Evolutionary conservation across 2,329 filamentous ascomycete species (phyloP), one percentile per base, ranked within the genome.

Genomic region (Coniosporium tulheliwenetii): DNA sequence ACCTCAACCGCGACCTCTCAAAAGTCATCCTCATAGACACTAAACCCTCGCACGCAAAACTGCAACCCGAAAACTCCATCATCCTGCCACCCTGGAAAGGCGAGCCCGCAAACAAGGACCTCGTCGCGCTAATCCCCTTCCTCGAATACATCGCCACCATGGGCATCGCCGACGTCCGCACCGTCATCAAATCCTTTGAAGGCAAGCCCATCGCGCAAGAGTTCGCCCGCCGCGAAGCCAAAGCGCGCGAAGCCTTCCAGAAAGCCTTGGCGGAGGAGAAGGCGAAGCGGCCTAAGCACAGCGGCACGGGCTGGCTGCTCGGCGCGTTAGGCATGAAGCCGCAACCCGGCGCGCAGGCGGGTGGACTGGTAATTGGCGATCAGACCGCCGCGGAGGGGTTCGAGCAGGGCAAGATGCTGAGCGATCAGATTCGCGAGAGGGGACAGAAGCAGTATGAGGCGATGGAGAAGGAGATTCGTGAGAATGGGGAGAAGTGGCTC

Each of bases 11-110:
- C 44, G 86, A 94, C 55, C 73, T 95, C 30, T 91, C 83, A 49
- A 96, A 96, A 66, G 85, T 93, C 38, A 85, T 98, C 57, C 79
- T 98, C 51, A 74, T 98, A 54, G 91, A 98, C 59, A 94, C 85
- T 38, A 79, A 93, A 48, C 65, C 80, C 33, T 67, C 75, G 34
- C 85, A 95, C 53, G 84, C 89, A 45, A 81, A 83, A 52, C 75
- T 81, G 48, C 91, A 98, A 56, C 91, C 91, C n/a, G 85, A 94
- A 54, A 98, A 98, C 61, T 85, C 91, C 48, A 91, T 98, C 50
- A 67, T 96, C 37, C 68, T 98, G 29, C 77, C 85, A 29, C 86
- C 87, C 52, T 98, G 91, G 91, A 82, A 72, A 42, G 91, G 91
- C 30, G 74, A 93, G 49, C 63, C 78, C 37, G 75, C 79, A 51